Evolutionary conservation across 2,329 filamentous ascomycete species (phyloP).

Genomic region (Hirsutella rhossiliensis): DNA sequence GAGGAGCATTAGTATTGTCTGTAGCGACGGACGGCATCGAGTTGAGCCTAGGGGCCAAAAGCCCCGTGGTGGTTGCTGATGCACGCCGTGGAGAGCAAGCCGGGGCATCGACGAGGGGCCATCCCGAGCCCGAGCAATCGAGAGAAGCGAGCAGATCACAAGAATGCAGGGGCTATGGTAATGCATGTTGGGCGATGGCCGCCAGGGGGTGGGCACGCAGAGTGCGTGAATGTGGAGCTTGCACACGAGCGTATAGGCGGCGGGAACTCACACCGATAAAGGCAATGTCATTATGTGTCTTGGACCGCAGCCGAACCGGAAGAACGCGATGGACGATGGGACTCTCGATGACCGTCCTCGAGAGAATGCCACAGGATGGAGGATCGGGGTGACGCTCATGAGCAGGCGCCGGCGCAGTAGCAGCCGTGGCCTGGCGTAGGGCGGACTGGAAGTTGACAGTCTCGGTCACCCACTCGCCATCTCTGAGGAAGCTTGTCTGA

Average conservation of each 20-base stretch:
- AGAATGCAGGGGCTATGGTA: no score
- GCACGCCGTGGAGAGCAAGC: no score
- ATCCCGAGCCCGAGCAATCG: no score
- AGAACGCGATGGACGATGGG: conserved; percentile 66
- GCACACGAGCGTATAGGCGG: not conserved
- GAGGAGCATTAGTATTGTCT: not conserved
- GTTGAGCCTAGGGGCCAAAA: not conserved
- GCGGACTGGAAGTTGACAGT: conserved; percentile 32
- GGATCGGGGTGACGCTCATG: conserved; percentile 21
- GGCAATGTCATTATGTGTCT: conserved; percentile 65
- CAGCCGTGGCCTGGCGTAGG: conserved; percentile 22
- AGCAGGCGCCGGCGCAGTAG: conserved; percentile 15
- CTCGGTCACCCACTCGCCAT: conserved; percentile 46
- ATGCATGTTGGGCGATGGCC: no score
- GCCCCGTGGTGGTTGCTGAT: not conserved
- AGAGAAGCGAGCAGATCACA: no score
- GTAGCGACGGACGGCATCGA: not conserved
- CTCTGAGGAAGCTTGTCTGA: conserved; percentile 40
- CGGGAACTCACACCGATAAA: conserved; percentile 59
- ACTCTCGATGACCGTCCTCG: conserved; percentile 65
- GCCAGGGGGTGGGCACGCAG: not conserved
- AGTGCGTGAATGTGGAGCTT: not conserved
- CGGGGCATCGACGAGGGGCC: no score
- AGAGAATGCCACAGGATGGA: conserved; percentile 59
- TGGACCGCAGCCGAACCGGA: conserved; percentile 63